These are phyloP conservation scores for Ceriops tagal DNA, from an alignment of 345 rosid species.

Conservation along the genomic window DNA sequence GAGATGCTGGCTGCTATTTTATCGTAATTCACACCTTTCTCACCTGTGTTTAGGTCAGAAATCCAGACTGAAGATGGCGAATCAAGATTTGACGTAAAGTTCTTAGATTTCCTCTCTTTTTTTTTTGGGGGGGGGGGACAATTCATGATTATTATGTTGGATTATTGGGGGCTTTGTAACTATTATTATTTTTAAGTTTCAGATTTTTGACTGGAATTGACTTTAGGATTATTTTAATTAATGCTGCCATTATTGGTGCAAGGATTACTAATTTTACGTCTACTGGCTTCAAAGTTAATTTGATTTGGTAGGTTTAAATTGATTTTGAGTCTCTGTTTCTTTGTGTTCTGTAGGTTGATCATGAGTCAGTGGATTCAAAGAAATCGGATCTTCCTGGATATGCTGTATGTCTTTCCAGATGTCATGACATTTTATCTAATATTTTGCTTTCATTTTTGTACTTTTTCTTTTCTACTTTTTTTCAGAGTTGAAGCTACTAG, in stretches of 20 bases:
- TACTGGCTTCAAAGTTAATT: not conserved
- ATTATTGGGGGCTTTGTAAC: not conserved
- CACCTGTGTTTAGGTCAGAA: conserved; percentile 44
- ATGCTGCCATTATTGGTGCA: not conserved
- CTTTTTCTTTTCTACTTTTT: no score
- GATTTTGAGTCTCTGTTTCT: not conserved
- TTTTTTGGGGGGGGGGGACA: not conserved
- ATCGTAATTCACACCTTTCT: not conserved
- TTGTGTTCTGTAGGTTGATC: conserved; percentile 12
- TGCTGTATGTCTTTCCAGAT: conserved; percentile 20
- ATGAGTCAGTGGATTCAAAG: conserved; percentile 4
- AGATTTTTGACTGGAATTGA: not conserved
- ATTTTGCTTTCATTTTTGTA: not conserved
- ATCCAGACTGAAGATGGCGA: conserved; percentile 34
- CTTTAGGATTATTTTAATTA: not conserved
- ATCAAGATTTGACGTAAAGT: conserved; percentile 46
- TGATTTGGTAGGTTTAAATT: not conserved
- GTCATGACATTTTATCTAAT: not conserved
- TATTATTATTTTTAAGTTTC: not conserved
- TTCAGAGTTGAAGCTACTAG: no score
- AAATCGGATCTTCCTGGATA: conserved; percentile 24
- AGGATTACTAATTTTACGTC: not conserved
- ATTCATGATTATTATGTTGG: no score
- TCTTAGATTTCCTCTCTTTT: not conserved
- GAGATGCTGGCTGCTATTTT: not conserved